A percentile compares a stretch with the other conserved stretches of the same genome.
phyloP scores from a whole-genome alignment of 768 basidiomycete genomes.

The Tremella mesenterica region DNA sequence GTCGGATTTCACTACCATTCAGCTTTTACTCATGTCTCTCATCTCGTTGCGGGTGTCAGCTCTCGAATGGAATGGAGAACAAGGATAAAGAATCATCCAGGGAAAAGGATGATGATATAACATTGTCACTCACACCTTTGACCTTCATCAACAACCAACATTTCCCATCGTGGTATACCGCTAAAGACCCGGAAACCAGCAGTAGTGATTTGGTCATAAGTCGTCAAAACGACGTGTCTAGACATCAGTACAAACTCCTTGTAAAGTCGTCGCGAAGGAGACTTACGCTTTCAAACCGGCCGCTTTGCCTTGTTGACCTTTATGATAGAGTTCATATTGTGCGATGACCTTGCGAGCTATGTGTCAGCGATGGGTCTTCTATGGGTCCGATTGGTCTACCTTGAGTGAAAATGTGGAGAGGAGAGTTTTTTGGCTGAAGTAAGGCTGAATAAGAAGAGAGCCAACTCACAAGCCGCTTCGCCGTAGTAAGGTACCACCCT shows the following conservation, averaged over 20 bases:
- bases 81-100: neutral
- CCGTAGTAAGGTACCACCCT: constrained; percentile 59
- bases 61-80: neutral
- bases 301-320: constrained; percentile 38
- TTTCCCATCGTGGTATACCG: constrained; percentile 80
- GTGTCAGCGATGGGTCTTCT: constrained; percentile 1
- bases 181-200: constrained; percentile 70
- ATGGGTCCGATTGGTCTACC: too few species aligned
- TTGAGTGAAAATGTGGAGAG: too few species aligned
- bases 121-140: constrained; percentile 60
- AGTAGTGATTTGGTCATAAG: constrained; percentile 75
- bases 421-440: constrained; percentile 43
- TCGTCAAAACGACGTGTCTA: constrained; percentile 85
- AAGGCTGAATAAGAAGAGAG: constrained; percentile 53
- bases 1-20: constrained; percentile 67
- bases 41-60: neutral
- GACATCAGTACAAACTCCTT: constrained; percentile 66
- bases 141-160: constrained; percentile 86
- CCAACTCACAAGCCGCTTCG: constrained; percentile 59
- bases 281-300: constrained; percentile 43
- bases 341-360: constrained; percentile 65
- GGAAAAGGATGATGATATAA: neutral
- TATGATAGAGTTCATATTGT: constrained; percentile 69
- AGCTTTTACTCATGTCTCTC: neutral
- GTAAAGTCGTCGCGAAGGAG: constrained; percentile 55